Evolutionary conservation across 176 grass and related monocot genomes (phyloP).

Genomic region (Aegilops sharonensis): DNA sequence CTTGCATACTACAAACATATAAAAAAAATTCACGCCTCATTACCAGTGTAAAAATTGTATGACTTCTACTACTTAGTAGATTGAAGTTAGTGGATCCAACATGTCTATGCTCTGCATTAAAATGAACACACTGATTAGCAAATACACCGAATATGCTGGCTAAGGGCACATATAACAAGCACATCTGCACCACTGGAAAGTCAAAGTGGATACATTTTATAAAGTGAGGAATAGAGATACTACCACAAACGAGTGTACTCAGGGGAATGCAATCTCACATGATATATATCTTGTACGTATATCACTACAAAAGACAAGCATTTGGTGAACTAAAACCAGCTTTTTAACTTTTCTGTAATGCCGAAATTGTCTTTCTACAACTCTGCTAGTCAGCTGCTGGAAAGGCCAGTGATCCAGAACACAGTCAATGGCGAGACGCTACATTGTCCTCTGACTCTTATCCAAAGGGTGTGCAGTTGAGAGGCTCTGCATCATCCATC

Average conservation of each 20-base stretch:
- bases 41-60: conserved; percentile 99
- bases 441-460: neutral
- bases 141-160: conserved; percentile 18
- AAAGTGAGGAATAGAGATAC: neutral
- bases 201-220: neutral
- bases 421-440: conserved; percentile 4
- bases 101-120: conserved; percentile 93
- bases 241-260: neutral
- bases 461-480: neutral
- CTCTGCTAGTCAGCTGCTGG: neutral
- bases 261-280: neutral
- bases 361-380: neutral
- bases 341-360: neutral
- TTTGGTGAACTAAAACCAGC: neutral
- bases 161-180: neutral
- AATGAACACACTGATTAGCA: conserved; percentile 18
- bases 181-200: neutral
- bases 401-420: neutral
- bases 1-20: neutral
- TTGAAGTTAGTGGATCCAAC: conserved; percentile 99
- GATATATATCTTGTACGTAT: neutral
- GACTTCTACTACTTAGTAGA: conserved; percentile 98
- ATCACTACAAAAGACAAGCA: neutral
- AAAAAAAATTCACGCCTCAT: conserved; percentile 3
- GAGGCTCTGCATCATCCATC: neutral